These are phyloP conservation scores for Leishmania martiniquensis DNA, from an alignment of 208 protist genomes.

Conservation along the genomic window DNA sequence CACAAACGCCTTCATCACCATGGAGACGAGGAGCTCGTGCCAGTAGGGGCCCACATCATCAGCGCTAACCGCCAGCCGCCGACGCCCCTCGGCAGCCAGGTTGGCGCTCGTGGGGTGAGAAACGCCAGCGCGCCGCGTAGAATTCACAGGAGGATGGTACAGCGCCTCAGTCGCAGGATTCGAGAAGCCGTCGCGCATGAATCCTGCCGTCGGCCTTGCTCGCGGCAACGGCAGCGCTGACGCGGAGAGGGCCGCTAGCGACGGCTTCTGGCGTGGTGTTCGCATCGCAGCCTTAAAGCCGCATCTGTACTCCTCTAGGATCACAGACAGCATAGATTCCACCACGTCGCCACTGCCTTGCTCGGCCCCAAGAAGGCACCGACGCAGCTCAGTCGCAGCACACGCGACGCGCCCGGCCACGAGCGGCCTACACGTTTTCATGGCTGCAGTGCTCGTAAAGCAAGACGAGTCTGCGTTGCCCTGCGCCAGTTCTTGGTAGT, in stretches of 20 bases:
- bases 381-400: constrained; percentile 19
- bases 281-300: neutral
- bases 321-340: constrained; percentile 3
- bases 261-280: neutral
- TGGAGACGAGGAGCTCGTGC: constrained; percentile 20
- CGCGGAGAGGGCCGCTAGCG: neutral
- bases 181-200: constrained; percentile 30
- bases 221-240: constrained; percentile 2
- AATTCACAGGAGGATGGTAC: neutral
- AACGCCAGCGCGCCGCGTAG: neutral
- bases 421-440: constrained; percentile 22
- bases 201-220: neutral
- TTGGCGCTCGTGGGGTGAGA: neutral
- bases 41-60: constrained; percentile 19
- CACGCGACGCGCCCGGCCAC: constrained; percentile 10
- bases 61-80: constrained; percentile 12
- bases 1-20: neutral
- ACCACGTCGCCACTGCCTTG: neutral
- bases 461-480: constrained; percentile 19
- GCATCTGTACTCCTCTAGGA: constrained; percentile 12
- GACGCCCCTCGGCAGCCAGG: constrained; percentile 3
- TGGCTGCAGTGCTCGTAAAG: constrained; percentile 12
- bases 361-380: constrained; percentile 19
- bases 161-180: constrained; percentile 23
- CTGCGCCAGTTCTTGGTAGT: constrained; percentile 20